Conservation (phyloP, 257 asterid species). For the Apocynum venetum region DNA sequence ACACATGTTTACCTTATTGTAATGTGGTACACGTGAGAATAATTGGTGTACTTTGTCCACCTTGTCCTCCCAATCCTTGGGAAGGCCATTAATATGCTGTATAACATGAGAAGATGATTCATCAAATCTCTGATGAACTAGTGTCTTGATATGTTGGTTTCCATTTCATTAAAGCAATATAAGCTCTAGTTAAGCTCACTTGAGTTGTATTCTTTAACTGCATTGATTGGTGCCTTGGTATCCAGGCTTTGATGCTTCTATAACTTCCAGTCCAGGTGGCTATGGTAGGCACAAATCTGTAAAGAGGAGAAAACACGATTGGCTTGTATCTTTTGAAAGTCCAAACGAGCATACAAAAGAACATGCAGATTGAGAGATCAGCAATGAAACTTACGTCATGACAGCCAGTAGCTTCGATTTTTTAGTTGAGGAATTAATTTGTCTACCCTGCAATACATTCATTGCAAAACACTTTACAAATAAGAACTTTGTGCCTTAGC, state of each 20-base stretch:
- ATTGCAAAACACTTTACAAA: background rate
- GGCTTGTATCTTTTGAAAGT: background rate
- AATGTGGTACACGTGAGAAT: constrained; percentile 69
- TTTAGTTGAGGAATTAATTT: constrained; percentile 37
- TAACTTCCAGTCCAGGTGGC: constrained; percentile 81
- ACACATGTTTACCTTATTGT: constrained; percentile 50
- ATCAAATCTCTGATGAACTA: background rate
- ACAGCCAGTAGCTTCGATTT: constrained; percentile 60
- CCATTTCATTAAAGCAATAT: background rate
- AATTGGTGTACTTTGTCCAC: constrained; percentile 69
- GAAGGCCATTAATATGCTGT: constrained; percentile 79
- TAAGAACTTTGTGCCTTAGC: background rate
- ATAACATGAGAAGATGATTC: background rate
- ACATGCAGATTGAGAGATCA: background rate
- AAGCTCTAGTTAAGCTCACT: constrained; percentile 34
- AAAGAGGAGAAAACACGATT: constrained; percentile 8
- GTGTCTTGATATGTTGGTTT: background rate
- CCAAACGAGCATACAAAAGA: background rate
- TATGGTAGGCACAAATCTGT: constrained; percentile 65
- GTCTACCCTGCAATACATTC: constrained; percentile 46
- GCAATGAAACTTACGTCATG: constrained; percentile 50
- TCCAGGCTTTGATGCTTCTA: constrained; percentile 86
- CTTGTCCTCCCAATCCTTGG: constrained; percentile 64
- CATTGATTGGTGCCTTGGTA: constrained; percentile 88
- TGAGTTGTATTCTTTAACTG: constrained; percentile 74